Percentiles rank a stretch among this genome's conserved stretches.
Conservation (phyloP, 306 rosid genomes). For the Astragalus glycyphyllos region DNA sequence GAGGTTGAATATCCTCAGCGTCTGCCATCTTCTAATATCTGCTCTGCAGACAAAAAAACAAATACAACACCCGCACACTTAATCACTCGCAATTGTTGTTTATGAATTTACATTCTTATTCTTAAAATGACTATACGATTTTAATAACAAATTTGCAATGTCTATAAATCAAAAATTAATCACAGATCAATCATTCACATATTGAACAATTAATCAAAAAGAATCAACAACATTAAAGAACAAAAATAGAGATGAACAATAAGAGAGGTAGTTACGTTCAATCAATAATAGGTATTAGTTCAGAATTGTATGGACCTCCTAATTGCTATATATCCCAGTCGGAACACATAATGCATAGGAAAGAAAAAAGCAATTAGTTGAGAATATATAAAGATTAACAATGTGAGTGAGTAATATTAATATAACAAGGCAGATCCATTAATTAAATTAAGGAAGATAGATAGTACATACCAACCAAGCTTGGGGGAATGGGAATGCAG, state of each 20-base stretch:
- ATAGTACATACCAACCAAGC: not conserved
- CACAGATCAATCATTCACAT: not conserved
- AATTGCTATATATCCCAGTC: not conserved
- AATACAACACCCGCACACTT: not conserved
- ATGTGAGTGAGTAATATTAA: no score
- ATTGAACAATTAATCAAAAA: no score
- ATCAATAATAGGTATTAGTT: not conserved
- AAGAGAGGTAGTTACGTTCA: no score
- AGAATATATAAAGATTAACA: not conserved
- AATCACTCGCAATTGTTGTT: no score
- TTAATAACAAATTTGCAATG: not conserved
- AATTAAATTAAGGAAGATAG: not conserved
- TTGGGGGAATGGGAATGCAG: not conserved
- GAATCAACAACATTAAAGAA: no score
- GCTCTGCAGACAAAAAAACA: conserved; percentile 37
- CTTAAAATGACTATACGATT: not conserved
- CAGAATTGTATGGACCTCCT: not conserved
- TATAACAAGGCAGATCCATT: conserved; percentile 23
- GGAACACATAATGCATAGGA: not conserved
- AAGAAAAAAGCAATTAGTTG: not conserved
- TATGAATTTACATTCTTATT: no score
- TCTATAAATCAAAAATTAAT: not conserved
- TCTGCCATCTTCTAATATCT: conserved; percentile 84
- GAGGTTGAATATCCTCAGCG: conserved; percentile 93
- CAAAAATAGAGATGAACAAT: no score